Evolutionary conservation across 2,329 filamentous ascomycete species (phyloP), one percentile per base, ranked within the genome.

Genomic region (Trichoderma aggressivum): DNA sequence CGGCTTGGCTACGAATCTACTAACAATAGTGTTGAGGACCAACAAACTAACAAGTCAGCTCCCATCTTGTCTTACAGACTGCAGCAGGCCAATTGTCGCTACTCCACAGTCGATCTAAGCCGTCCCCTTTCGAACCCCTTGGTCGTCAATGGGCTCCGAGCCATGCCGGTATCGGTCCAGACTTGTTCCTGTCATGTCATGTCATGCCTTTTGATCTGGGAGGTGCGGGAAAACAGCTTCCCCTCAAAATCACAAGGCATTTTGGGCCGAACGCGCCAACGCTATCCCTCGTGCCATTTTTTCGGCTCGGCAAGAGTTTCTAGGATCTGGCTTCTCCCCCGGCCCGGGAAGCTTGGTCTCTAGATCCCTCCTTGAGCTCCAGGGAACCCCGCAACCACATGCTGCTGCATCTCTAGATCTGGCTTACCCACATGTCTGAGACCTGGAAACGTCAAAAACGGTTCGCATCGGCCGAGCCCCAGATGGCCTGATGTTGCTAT

Each of bases 11-110:
- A 32, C 30, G 43, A 61, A 65, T 70, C 61, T 56, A 66, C 61
- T 60, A 71, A 71, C 69, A 71, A 26, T 69, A 61, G 66, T 43
- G 66, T 32, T 34, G 26, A 60, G 30, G 47, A 32, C 56, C 59
- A 69, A 66, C 69, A 39, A 55, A 60, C 32, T 26, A 36, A 66
- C 61, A 53, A 39, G n/a, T 28, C 61, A 34, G 36, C 55, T 24
- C 55, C 36, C 34, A 60, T 60, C 28, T 60, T 32, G 65, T 68
- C 36, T 60, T 59, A 39, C 47, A 26, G n/a, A 32, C 65, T 1
- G 43, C 24, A 50, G 56, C 30, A 28, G 26, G 10, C 26, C 39
- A 6, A 34, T 43, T 53, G 36, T 24, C 26, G 21, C 43, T 32
- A n/a, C 36, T 43, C 36, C 39, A 18, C 61, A 60, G 50, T 28